Evolutionary conservation across 1,284 basidiomycete species (phyloP).

Genomic region (Boletus sp.): DNA sequence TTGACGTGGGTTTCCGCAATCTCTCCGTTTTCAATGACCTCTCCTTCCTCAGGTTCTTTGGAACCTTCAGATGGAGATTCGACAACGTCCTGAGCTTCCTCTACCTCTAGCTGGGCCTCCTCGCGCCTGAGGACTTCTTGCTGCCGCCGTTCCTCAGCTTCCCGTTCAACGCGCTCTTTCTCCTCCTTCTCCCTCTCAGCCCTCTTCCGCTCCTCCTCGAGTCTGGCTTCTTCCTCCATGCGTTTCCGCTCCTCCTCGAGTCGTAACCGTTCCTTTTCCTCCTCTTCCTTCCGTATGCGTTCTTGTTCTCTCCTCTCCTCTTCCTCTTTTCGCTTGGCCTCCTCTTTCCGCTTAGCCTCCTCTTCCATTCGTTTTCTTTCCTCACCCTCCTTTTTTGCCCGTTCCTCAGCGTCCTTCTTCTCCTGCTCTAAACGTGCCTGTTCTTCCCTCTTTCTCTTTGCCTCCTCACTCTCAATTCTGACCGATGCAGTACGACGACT

Average conservation of each 20-base stretch:
- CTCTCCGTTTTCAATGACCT: slow-evolving; percentile 35
- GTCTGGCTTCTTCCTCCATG: slow-evolving; percentile 38
- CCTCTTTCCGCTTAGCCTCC: slow-evolving; percentile 33
- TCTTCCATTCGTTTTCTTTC: slow-evolving; percentile 40
- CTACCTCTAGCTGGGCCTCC: slow-evolving; percentile 24
- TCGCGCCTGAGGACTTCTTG: slow-evolving; percentile 29
- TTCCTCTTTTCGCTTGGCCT: slow-evolving; percentile 31
- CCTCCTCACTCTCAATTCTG: slow-evolving; percentile 56
- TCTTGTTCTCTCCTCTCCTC: slow-evolving; percentile 34
- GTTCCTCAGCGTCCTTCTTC: slow-evolving; percentile 36
- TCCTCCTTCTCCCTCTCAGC: slow-evolving; percentile 30
- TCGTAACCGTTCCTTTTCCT: slow-evolving; percentile 37
- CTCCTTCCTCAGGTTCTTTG: slow-evolving; percentile 37
- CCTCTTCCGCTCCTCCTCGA: slow-evolving; percentile 35
- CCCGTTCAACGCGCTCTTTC: slow-evolving; percentile 30
- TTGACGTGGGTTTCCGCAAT: slow-evolving; percentile 23
- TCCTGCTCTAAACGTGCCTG: slow-evolving; percentile 46
- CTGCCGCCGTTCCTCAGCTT: slow-evolving; percentile 34
- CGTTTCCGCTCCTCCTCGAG: slow-evolving; percentile 38
- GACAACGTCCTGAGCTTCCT: slow-evolving; percentile 26
- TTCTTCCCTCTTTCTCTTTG: slow-evolving; percentile 48
- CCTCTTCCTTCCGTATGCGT: slow-evolving; percentile 35
- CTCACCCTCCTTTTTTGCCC: slow-evolving; percentile 33
- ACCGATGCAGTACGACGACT: slow-evolving; percentile 37
- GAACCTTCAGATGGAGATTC: slow-evolving; percentile 19